phyloP scores from a whole-genome alignment of 164 flowering plant species.

The Tinospora cordifolia region DNA sequence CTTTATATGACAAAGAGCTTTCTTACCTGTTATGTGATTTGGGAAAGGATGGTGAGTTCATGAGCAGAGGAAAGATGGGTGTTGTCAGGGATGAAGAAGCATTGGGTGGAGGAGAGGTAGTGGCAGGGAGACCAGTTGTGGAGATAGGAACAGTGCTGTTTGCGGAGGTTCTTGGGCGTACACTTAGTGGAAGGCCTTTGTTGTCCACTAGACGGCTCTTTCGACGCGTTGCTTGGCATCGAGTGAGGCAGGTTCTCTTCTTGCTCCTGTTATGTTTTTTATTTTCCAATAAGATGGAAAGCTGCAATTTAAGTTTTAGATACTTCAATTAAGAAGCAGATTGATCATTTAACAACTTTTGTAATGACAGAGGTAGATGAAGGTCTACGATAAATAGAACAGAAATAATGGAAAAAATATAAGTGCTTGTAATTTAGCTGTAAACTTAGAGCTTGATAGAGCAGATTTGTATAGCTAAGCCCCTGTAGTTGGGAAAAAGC shows the following conservation, averaged over 20 bases:
- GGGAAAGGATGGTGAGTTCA: slow-evolving; percentile 49
- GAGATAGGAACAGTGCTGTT: slow-evolving; percentile 81
- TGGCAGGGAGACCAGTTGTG: slow-evolving; percentile 62
- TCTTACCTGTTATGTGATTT: slow-evolving; percentile 59
- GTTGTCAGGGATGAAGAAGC: slow-evolving; percentile 64
- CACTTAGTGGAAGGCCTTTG: slow-evolving; percentile 91
- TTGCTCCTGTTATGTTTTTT: slow-evolving; percentile 23
- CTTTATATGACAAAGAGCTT: slow-evolving; percentile 74
- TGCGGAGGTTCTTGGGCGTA: slow-evolving; percentile 89
- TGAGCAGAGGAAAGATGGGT: slow-evolving; percentile 74
- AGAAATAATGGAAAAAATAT: no score
- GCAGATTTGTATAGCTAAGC: no score
- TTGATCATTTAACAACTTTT: no score
- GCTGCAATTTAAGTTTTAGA: background rate
- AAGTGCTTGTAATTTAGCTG: no score
- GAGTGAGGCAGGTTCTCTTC: slow-evolving; percentile 99
- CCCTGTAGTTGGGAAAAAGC: no score
- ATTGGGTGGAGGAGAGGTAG: slow-evolving; percentile 27
- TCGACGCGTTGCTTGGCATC: slow-evolving; percentile 79
- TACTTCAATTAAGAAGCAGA: no score
- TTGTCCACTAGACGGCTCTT: slow-evolving; percentile 68
- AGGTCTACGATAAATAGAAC: no score
- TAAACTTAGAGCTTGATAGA: no score
- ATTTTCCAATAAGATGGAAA: background rate
- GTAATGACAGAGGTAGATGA: no score